phyloP scores from a whole-genome alignment of 1,139 yeast species.

The Geotrichum klebahnii region DNA sequence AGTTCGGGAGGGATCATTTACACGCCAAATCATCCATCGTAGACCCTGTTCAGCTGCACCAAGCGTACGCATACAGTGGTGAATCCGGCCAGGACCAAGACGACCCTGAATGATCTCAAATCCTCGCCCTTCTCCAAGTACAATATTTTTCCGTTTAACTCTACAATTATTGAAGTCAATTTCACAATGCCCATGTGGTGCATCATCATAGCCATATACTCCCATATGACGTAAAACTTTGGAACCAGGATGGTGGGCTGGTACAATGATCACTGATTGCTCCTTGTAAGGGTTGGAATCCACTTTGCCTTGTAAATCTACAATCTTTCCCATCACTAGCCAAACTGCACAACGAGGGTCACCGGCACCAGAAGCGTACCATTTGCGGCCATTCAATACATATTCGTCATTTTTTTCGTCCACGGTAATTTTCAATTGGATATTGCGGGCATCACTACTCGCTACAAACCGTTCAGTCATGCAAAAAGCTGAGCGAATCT shows the following conservation, averaged over 20 bases:
- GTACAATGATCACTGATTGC: constrained; percentile 59
- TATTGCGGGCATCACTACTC: constrained; percentile 65
- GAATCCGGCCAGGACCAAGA: constrained; percentile 69
- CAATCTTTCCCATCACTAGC: constrained; percentile 66
- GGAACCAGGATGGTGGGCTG: constrained; percentile 55
- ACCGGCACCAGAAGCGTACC: constrained; percentile 77
- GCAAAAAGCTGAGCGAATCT: constrained; percentile 61
- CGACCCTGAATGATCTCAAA: constrained; percentile 67
- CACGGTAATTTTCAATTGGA: constrained; percentile 47
- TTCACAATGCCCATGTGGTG: constrained; percentile 73
- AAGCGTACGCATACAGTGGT: constrained; percentile 68
- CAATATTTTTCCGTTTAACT: constrained; percentile 47
- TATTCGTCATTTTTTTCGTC: constrained; percentile 46
- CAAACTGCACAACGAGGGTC: constrained; percentile 59
- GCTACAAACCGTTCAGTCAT: constrained; percentile 69
- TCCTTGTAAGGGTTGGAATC: constrained; percentile 45
- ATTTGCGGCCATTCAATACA: constrained; percentile 61
- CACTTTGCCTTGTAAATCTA: constrained; percentile 36
- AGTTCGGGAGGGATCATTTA: constrained; percentile 46
- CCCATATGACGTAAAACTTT: constrained; percentile 52
- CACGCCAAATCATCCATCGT: constrained; percentile 51
- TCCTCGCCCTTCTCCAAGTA: constrained; percentile 52
- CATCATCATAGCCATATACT: constrained; percentile 65
- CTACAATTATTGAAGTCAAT: constrained; percentile 52
- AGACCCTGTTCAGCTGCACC: constrained; percentile 66